Evolutionary conservation across 2,329 filamentous ascomycete species (phyloP).

Genomic region (Cladosporium sp.): DNA sequence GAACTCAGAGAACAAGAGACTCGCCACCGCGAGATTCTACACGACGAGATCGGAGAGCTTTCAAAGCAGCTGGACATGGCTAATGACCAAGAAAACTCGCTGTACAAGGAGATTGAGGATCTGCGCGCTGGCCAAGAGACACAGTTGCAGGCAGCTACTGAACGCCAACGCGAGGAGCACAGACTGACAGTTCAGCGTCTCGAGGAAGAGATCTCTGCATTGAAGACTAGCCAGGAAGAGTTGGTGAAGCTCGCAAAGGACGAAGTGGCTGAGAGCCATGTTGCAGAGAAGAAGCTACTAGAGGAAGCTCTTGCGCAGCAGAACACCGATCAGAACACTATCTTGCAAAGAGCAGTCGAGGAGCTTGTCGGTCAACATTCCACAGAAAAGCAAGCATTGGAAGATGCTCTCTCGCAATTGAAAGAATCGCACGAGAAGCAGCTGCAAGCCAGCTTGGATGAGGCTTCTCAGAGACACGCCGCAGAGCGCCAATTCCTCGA

Average conservation of each 20-base stretch:
- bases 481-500: slow-evolving; percentile 3
- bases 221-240: not conserved
- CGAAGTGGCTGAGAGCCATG: slow-evolving; percentile 2
- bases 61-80: slow-evolving; percentile 12
- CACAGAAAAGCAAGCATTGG: slow-evolving; percentile 1
- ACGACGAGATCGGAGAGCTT: slow-evolving; percentile 6
- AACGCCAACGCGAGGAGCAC: slow-evolving; percentile 1
- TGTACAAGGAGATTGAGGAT: slow-evolving; percentile 10
- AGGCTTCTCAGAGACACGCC: not conserved
- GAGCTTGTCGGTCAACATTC: not conserved
- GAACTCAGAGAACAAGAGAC: not conserved
- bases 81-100: slow-evolving; percentile 14
- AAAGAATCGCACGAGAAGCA: slow-evolving; percentile 10
- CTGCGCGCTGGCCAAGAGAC: not conserved
- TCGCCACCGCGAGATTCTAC: slow-evolving; percentile 4
- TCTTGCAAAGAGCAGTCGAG: not conserved
- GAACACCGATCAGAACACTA: not conserved
- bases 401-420: not conserved
- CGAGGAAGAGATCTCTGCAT: not conserved
- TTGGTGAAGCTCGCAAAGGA: not conserved
- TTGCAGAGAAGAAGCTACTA: not conserved
- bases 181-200: not conserved
- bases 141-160: not conserved
- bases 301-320: slow-evolving; percentile 2
- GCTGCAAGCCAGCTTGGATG: not conserved